A percentile compares a stretch with the other conserved stretches of the same genome.
phyloP scores from a whole-genome alignment of 2,329 filamentous ascomycete species.

The Alternaria sp. region DNA sequence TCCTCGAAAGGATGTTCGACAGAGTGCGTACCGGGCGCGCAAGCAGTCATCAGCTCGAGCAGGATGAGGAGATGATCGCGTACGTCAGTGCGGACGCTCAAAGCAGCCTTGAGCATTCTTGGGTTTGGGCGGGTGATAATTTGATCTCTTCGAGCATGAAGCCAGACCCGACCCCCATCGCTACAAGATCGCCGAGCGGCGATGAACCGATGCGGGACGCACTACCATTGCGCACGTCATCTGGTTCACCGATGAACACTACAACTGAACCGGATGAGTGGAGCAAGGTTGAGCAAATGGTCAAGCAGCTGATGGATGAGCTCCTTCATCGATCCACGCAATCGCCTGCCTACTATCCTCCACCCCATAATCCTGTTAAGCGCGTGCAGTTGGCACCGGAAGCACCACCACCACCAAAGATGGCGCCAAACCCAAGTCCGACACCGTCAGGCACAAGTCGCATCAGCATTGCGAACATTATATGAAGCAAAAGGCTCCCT shows the following conservation, averaged over 20 bases:
- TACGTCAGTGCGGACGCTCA: slow-evolving; percentile 89
- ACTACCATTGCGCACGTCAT: slow-evolving; percentile 57
- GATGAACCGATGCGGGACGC: slow-evolving; percentile 44
- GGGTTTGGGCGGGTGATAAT: slow-evolving; percentile 74
- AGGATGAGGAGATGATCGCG: slow-evolving; percentile 86
- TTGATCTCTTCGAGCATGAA: slow-evolving; percentile 3
- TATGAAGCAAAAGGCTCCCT: slow-evolving; percentile 25
- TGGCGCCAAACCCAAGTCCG: slow-evolving; percentile 28
- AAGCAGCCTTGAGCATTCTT: slow-evolving; percentile 75
- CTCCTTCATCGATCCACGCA: slow-evolving; percentile 44
- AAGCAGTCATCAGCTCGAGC: slow-evolving; percentile 54
- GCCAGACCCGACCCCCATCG: slow-evolving; percentile 9
- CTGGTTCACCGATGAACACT: slow-evolving; percentile 63
- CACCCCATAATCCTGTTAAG: slow-evolving; percentile 47
- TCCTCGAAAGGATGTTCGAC: slow-evolving; percentile 70
- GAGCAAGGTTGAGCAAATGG: slow-evolving; percentile 71
- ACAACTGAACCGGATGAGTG: slow-evolving; percentile 79
- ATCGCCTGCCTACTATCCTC: slow-evolving; percentile 40
- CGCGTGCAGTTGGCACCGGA: slow-evolving; percentile 43
- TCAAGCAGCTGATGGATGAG: slow-evolving; percentile 62
- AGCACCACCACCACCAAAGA: slow-evolving; percentile 22
- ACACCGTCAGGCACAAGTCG: slow-evolving; percentile 50
- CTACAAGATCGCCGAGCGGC: slow-evolving; percentile 23
- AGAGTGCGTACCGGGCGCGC: slow-evolving; percentile 55
- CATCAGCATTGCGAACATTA: slow-evolving; percentile 55